phyloP scores from a whole-genome alignment of 192 early-diverging fungal genomes.

The Geranomyces variabilis region DNA sequence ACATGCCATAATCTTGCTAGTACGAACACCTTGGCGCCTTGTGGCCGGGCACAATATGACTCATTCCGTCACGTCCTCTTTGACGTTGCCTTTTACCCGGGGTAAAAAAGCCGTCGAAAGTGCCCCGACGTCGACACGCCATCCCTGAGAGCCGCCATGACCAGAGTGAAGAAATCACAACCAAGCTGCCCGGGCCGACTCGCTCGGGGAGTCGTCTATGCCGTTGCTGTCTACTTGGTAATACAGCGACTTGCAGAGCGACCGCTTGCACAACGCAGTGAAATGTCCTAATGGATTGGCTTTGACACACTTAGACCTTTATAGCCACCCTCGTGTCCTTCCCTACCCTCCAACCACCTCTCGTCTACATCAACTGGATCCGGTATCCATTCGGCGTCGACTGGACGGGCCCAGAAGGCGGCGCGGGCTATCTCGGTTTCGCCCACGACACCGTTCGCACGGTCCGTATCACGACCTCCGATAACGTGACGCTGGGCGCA shows the following conservation, averaged over 20 bases:
- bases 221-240: not conserved
- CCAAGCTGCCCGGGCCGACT: not conserved
- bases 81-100: no score
- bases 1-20: no score
- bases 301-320: no score
- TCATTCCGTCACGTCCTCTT: no score
- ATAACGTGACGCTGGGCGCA: conserved; percentile 32
- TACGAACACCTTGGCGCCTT: no score
- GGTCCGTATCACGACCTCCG: conserved; percentile 42
- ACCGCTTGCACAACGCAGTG: not conserved
- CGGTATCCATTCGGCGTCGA: conserved; percentile 35
- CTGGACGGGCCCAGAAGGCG: conserved; percentile 14
- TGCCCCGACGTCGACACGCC: no score
- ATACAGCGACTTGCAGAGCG: not conserved
- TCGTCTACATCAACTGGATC: conserved; percentile 47
- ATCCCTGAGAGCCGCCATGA: no score
- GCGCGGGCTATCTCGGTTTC: conserved; percentile 44
- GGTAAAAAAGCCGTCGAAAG: no score
- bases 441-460: conserved; percentile 31
- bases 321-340: conserved; percentile 19
- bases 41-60: no score
- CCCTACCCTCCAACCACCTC: conserved; percentile 30
- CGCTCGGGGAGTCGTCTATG: not conserved
- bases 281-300: no score
- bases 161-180: not conserved